Base-by-base conservation (phyloP, 2,329 filamentous ascomycete genomes). In the Corniculantispora saksenae region DNA sequence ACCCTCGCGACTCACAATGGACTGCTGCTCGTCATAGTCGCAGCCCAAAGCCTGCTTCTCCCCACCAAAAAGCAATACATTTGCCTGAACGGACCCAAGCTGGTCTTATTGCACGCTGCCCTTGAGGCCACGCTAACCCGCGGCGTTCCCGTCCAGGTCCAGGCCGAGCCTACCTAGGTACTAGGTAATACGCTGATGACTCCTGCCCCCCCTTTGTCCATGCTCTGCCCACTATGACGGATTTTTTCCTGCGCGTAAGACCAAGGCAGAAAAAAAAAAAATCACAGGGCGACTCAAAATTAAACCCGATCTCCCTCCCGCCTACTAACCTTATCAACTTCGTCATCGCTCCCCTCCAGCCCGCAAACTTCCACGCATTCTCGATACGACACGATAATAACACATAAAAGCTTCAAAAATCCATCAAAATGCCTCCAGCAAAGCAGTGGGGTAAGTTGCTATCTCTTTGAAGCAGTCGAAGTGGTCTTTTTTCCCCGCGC, bases 391-490 rank as follows among this genome's bases (percentile, higher is more conserved):
- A 4, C 40, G 27, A 40, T 21, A 19, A 13, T 27, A 48, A 47
- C 19, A 32, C 13, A 38, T 23, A 12, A 38, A 21, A 32, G 9
- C 13, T 62, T 38, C 10, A 48, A 10, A 35, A n/a, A 12, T 27
- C 48, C 12, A 47, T 65, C 73, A 80, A 74, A 74, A 81, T 81
- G 79, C 76, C 79, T 75, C 74, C 78, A 66, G 76, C 74, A 70
- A 78, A 80, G 69, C 70, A 76, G 73, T 81, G 79, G 79, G 79
- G 79, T 81, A 77, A 75, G 79, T 76, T 35, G 61, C 56, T 51
- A 51, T 51, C 54, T 54, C 60, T 63, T 40, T 51, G 21, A 48
- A 58, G 50, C 61, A 21, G 38, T 35, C 38, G 13, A 29, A 25
- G 19, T 50, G 56, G n/a, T 27, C 25, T 21, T 38, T 55, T 55